Percentiles rank a stretch among this genome's conserved stretches.
Evolutionary conservation across 768 basidiomycete genomes (phyloP).

Genomic region (Leccinum arenicola): DNA sequence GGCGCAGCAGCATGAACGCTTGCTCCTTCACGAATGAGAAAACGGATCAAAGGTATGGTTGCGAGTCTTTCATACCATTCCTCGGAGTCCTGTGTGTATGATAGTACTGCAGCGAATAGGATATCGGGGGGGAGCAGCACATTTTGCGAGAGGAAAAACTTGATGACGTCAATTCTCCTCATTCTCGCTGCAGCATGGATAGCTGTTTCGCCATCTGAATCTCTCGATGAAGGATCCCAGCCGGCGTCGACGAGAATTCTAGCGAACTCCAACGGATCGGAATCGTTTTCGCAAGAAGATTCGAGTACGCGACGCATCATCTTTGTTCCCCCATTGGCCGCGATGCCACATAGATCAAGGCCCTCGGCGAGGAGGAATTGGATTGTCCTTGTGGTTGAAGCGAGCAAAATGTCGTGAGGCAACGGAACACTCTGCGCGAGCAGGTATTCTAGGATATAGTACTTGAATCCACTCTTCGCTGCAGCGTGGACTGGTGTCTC

Average conservation of each 20-base stretch:
- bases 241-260: background rate
- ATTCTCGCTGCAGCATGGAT: background rate
- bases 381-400: background rate
- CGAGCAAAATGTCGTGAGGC: background rate
- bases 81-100: no score
- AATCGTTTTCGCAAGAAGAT: no score
- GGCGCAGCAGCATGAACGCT: background rate
- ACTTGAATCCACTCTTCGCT: background rate
- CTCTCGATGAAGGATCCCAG: background rate
- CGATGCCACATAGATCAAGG: background rate
- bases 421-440: background rate
- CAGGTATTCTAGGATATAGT: background rate
- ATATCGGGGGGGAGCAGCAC: background rate
- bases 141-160: background rate
- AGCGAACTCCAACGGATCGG: background rate
- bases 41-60: background rate
- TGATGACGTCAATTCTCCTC: background rate
- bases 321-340: background rate
- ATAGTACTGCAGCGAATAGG: background rate
- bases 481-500: constrained; percentile 1
- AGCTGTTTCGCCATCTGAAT: background rate
- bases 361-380: background rate
- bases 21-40: constrained; percentile 1
- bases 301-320: background rate
- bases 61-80: no score